A percentile compares a stretch with the other conserved stretches of the same genome.
phyloP scores from a whole-genome alignment of 768 basidiomycete genomes.

The Phanerochaete sordida region DNA sequence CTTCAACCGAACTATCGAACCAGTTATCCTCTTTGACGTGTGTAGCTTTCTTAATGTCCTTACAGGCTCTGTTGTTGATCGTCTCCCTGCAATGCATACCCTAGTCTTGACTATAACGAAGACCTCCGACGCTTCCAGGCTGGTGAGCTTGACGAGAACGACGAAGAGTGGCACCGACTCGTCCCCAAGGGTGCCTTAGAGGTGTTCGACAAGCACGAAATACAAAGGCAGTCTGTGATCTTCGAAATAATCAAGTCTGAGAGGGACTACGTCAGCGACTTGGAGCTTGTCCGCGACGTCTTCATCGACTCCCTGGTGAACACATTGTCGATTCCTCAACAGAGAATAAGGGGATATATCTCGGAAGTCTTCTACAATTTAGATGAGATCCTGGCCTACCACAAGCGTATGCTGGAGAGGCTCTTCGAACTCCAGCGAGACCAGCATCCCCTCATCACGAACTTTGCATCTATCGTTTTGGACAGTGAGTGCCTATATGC shows the following conservation, averaged over 20 bases:
- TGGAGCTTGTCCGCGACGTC: conserved; percentile 67
- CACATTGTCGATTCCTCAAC: conserved; percentile 64
- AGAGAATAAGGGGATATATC: conserved; percentile 60
- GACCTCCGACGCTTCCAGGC: conserved; percentile 64
- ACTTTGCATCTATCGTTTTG: conserved; percentile 82
- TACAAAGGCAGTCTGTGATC: conserved; percentile 80
- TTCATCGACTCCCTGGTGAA: conserved; percentile 66
- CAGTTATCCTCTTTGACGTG: conserved; percentile 24
- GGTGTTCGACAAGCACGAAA: conserved; percentile 70
- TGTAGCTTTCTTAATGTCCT: conserved; percentile 3
- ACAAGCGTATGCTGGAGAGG: conserved; percentile 62
- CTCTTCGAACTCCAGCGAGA: conserved; percentile 82
- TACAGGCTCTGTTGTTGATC: background rate
- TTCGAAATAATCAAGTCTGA: conserved; percentile 92
- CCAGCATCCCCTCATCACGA: conserved; percentile 79
- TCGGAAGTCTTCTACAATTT: conserved; percentile 85
- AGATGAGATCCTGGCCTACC: conserved; percentile 59
- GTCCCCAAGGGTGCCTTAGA: conserved; percentile 71
- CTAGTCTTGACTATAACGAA: conserved; percentile 61
- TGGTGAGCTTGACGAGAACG: conserved; percentile 58
- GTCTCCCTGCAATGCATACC: background rate
- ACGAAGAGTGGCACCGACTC: conserved; percentile 81
- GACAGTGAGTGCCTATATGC: conserved; percentile 47
- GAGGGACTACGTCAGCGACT: conserved; percentile 80
- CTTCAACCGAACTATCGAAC: conserved; percentile 15